Evolutionary conservation across 2,329 filamentous ascomycete species (phyloP), one percentile per base, ranked within the genome.

Genomic region (Cytospora mali): DNA sequence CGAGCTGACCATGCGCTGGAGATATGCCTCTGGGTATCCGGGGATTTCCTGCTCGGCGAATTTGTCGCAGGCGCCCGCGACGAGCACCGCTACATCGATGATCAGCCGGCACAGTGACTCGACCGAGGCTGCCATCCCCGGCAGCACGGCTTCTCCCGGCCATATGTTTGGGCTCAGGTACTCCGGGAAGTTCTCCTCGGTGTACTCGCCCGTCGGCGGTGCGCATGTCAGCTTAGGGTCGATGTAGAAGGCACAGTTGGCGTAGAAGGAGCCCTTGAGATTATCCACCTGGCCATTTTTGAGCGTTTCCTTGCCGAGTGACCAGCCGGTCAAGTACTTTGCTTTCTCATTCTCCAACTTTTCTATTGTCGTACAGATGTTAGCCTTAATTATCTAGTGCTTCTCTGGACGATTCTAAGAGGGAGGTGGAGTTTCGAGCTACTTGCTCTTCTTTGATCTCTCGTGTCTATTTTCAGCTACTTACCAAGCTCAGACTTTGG

Each of bases 101-200:
- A 98, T 92, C 66, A 98, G 77, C 0, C 80, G 80, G 74, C 93
- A 97, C 31, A 98, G 83, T 46, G 85, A 80, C 68, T 94, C 88
- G 65, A 96, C 85, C 0, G 87, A 86, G 42, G 80, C 75, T 64
- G 85, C 84, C 77, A 97, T 97, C 0, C 89, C 90, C 0, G 92
- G 91, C 1, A 98, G 81, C 1, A 85, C 79, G 4, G 79, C 75
- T 55, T 88, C 81, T 0, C 80, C 75, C 0, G 94, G 95, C 95
- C 95, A 99, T 62, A 97, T 83, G 73, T 97, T 98, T 0, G 91
- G 88, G 6, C 90, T 88, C 1, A 95, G 90, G 75, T 98, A 97
- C 75, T 97, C 93, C 3, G 92, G 88, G 70, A 97, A 91, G 62
- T 88, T 85, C 10, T 81, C 80, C 0, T 80, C 69, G 33, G 81